Evolutionary conservation across 1,284 basidiomycete genomes (phyloP), one percentile per base, ranked within the genome.

Genomic region (Psilocybe mexicana): DNA sequence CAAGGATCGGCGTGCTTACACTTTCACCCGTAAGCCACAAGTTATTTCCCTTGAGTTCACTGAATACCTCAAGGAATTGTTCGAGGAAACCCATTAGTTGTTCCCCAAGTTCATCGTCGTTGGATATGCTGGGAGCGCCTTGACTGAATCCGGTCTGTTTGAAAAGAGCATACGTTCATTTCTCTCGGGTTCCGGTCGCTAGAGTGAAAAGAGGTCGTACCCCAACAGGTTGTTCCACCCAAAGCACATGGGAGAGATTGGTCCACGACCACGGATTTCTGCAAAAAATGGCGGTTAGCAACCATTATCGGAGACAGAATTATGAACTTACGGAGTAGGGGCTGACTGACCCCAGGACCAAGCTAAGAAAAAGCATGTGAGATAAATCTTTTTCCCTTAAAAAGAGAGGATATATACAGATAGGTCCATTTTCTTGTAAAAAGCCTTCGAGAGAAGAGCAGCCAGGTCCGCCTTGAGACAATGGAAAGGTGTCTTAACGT

Each of bases 171-270:
- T 30, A 18, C 23, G 50, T 11, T 12, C 33, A 33, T 26, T 18
- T 18, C 18, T 18, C 18, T 18, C 18, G 18, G 18, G 18, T 18
- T 18, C 18, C 18, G 18, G 18, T 18, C 18, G 18, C 18, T 12
- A 14, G 35, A 12, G 28, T 64, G 35, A n/a, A n/a, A 58, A 28
- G 43, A 12, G 59, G n/a, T 14, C 63, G 11, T 63, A 71, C 69
- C 18, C 88, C 87, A 25, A 91, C 84, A 2, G 91, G 91, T 65
- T 93, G 92, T 64, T 93, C 90, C 7, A 93, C 81, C 79, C 81
- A 92, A 18, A 92, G 70, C 40, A 91, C 76, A 60, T 86, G 84
- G 6, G 86, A 83, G 33, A 91, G 72, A 61, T 90, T 90, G 0
- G 86, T 88, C 89, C 88, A 92, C 2, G 76, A 78, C 67, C 86